Base-by-base conservation (phyloP, 106 monocot species). In the Agapanthus africanus region DNA sequence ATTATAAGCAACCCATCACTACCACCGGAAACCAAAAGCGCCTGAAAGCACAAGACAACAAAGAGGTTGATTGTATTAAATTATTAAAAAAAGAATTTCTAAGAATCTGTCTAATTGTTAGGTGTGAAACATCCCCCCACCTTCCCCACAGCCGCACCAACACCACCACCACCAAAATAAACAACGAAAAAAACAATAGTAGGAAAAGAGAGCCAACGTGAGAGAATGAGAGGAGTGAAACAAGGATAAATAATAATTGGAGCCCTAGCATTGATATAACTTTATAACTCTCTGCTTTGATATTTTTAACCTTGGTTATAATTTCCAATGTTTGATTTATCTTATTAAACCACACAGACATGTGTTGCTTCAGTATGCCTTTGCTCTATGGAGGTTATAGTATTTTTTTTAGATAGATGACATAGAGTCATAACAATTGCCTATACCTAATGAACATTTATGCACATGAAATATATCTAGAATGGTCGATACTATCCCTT, bases 1-100 rank as follows among this genome's bases (percentile, higher is more conserved):
- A 97, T 37, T 77, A 97, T 81, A 67, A 97, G 84, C 70, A 92
- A 74, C 16, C 97, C 97, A 78, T 97, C 97, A 79, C 89, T 92
- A 61, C 78, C 97, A 72, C 97, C 97, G 80, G 97, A 97, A 82
- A 97, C 86, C 74, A 97, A 74, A 74, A 92, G 82, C 69, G 84
- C 78, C 97, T 97, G 80, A 66, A 81, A 78, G 15, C 49, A 50
- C 52, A 76, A 65, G 40, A 25, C 14, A 11, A 56, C 37, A 42
- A 30, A 54, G 52, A n/a, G 31, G 15, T 46, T 6, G 7, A n/a
- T n/a, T n/a, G n/a, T n/a, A n/a, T n/a, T n/a, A n/a, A n/a, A n/a
- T n/a, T n/a, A n/a, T n/a, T n/a, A n/a, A n/a, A n/a, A n/a, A n/a
- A n/a, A n/a, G n/a, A n/a, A n/a, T n/a, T n/a, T n/a, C n/a, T n/a